A percentile compares a stretch with the other conserved stretches of the same genome.
phyloP scores from a whole-genome alignment of 1,284 basidiomycete genomes.

The Microbotryum silenes-acaulis region DNA sequence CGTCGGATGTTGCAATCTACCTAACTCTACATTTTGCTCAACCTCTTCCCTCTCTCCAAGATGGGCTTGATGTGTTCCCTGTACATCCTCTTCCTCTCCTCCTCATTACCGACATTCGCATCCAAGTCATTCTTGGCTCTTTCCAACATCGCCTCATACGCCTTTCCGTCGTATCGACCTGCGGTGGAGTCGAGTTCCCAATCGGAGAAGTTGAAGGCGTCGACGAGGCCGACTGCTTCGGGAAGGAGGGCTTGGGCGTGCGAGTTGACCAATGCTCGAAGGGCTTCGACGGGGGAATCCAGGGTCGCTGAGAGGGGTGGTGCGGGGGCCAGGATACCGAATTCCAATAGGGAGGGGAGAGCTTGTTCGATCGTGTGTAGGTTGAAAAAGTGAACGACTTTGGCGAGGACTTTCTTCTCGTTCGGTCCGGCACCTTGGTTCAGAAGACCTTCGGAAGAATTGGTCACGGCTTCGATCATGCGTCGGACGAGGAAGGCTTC shows the following conservation, averaged over 20 bases:
- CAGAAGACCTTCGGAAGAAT: slow-evolving; percentile 36
- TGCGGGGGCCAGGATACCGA: slow-evolving; percentile 45
- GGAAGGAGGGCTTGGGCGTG: slow-evolving; percentile 54
- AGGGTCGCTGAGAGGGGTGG: slow-evolving; percentile 5
- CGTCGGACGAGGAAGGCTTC: slow-evolving; percentile 58
- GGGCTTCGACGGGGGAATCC: slow-evolving; percentile 47
- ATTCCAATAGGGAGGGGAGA: slow-evolving; percentile 54
- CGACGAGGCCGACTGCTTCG: slow-evolving; percentile 60
- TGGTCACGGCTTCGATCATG: slow-evolving; percentile 48
- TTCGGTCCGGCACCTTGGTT: slow-evolving; percentile 7
- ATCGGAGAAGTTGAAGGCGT: slow-evolving; percentile 67
- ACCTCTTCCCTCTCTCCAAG: slow-evolving; percentile 11
- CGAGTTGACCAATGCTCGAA: slow-evolving; percentile 52
- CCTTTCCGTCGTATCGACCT: slow-evolving; percentile 22
- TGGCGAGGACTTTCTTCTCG: slow-evolving; percentile 43
- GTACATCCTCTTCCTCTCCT: slow-evolving; percentile 12
- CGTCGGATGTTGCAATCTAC: too few relatives aligned
- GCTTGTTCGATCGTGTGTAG: slow-evolving; percentile 53
- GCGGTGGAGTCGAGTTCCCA: slow-evolving; percentile 55
- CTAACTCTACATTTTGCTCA: neutral
- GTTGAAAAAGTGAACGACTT: slow-evolving; percentile 53
- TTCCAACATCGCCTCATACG: slow-evolving; percentile 28
- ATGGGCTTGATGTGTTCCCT: slow-evolving; percentile 19
- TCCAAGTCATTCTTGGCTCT: slow-evolving; percentile 22
- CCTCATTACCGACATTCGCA: slow-evolving; percentile 16